A percentile compares a stretch with the other conserved stretches of the same genome.
Conservation (phyloP, 1,284 basidiomycete genomes). For the Puccinia hordei region DNA sequence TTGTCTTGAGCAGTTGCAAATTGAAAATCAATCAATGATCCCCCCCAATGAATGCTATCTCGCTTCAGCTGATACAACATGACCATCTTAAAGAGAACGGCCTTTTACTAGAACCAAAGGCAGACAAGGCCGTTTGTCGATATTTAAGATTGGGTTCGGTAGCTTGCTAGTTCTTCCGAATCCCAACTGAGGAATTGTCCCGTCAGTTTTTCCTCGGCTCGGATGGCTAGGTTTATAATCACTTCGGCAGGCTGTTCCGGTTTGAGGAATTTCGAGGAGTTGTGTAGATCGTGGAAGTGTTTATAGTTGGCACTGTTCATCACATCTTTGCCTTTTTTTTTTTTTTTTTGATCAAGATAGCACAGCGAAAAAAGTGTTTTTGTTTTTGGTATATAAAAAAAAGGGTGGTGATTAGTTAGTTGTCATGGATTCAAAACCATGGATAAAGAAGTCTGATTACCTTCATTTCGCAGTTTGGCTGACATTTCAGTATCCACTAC, state of each 20-base stretch:
- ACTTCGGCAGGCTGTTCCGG: constrained; percentile 31
- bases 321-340: neutral
- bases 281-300: constrained; percentile 16
- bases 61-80: no score
- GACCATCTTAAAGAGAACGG: no score
- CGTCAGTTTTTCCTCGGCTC: neutral
- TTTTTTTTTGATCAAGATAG: no score
- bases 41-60: no score
- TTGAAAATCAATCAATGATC: no score
- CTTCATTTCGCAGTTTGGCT: constrained; percentile 1
- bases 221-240: constrained; percentile 16
- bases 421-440: neutral
- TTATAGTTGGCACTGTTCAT: constrained; percentile 7
- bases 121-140: neutral
- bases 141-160: neutral
- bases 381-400: constrained; percentile 1
- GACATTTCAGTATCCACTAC: constrained; percentile 48
- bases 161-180: constrained; percentile 25
- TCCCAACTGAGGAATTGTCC: constrained; percentile 49
- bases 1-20: no score
- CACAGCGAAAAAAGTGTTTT: neutral
- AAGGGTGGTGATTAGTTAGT: neutral
- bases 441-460: neutral
- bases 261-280: constrained; percentile 8
- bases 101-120: no score